Evolutionary conservation across 257 asterid genomes (phyloP).

Genomic region (Primulina tabacum): DNA sequence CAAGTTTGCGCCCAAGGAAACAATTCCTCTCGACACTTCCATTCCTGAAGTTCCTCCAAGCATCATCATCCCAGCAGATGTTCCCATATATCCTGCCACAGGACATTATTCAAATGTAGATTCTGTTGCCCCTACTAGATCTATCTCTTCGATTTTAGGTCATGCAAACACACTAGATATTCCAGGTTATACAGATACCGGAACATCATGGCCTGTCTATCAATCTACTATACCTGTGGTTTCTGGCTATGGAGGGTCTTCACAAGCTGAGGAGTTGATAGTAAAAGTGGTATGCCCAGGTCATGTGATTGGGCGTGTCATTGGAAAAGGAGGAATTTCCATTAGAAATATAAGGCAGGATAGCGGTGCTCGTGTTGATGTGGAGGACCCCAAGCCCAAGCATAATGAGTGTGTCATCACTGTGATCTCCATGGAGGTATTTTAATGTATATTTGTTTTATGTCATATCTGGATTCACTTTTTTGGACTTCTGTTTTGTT

Average conservation of each 20-base stretch:
- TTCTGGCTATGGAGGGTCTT: conserved; percentile 61
- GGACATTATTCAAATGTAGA: conserved; percentile 71
- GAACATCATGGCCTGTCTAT: conserved; percentile 78
- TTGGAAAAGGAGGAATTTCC: conserved; percentile 85
- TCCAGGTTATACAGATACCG: conserved; percentile 59
- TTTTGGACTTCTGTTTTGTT: background rate
- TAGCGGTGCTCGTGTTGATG: conserved; percentile 89
- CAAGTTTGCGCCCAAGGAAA: conserved; percentile 81
- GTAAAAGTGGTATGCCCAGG: conserved; percentile 76
- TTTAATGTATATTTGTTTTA: conserved; percentile 4
- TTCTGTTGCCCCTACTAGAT: conserved; percentile 47
- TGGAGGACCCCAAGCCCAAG: conserved; percentile 66
- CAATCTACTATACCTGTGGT: conserved; percentile 76
- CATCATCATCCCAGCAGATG: conserved; percentile 85
- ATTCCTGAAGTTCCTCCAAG: conserved; percentile 71
- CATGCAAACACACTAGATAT: conserved; percentile 57
- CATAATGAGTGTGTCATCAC: conserved; percentile 65
- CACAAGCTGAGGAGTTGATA: conserved; percentile 60
- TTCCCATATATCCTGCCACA: conserved; percentile 72
- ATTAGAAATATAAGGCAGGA: conserved; percentile 76
- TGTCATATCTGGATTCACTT: background rate
- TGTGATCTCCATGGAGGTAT: conserved; percentile 81
- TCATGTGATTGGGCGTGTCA: conserved; percentile 79
- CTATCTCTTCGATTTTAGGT: conserved; percentile 66
- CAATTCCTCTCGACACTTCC: conserved; percentile 72